Conservation (phyloP, 2,329 filamentous ascomycete species). For the Coniochaeta sp. region DNA sequence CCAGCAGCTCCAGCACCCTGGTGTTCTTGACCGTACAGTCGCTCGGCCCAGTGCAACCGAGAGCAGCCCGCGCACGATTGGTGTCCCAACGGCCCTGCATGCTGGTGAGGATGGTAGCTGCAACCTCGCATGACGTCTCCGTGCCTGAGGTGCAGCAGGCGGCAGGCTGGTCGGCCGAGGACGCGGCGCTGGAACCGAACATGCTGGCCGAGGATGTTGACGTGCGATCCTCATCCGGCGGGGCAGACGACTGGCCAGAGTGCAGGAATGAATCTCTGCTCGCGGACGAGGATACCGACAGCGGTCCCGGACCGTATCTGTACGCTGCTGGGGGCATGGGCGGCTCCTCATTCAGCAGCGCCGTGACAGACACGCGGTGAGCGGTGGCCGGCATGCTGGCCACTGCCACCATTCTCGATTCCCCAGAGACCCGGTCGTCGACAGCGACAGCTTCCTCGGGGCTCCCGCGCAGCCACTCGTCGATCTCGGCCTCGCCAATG, state of each 20-base stretch:
- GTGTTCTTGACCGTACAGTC: slow-evolving; percentile 22
- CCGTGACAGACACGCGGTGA: neutral
- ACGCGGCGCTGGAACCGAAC: neutral
- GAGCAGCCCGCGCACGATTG: slow-evolving; percentile 7
- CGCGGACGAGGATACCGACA: neutral
- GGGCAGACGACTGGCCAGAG: neutral
- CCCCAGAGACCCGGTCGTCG: neutral
- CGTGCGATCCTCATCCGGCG: neutral
- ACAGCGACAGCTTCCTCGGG: no score
- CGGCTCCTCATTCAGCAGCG: neutral
- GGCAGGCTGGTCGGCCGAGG: neutral
- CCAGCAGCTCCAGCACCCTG: slow-evolving; percentile 22
- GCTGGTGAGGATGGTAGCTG: slow-evolving; percentile 18
- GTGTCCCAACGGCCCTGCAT: slow-evolving; percentile 17
- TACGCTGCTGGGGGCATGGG: neutral
- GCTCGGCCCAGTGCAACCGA: slow-evolving; percentile 15
- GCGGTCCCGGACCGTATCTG: neutral
- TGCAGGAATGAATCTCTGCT: neutral
- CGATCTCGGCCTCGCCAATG: neutral
- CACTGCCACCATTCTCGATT: neutral
- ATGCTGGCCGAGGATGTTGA: neutral
- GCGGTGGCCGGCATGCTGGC: neutral
- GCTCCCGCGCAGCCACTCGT: neutral
- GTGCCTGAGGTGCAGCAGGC: neutral
- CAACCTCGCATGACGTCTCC: slow-evolving; percentile 19